Evolutionary conservation across 2,329 filamentous ascomycete genomes (phyloP), one percentile per base, ranked within the genome.

Genomic region (Hymenoscyphus fraxineus): DNA sequence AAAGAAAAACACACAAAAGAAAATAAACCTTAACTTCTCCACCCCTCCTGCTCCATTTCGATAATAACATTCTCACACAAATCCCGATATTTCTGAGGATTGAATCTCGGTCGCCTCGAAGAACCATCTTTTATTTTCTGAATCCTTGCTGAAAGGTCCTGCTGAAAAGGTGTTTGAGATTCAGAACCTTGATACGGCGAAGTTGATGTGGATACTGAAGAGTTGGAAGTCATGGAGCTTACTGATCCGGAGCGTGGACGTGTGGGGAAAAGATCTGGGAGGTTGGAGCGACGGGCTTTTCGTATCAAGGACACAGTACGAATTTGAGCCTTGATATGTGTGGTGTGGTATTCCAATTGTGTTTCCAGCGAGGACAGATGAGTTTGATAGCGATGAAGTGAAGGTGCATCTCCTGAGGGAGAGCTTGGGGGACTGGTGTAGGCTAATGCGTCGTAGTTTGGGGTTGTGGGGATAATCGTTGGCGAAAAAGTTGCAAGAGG

Each of bases 61-160:
- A 13, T 44, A 32, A 73, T 58, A 2, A 68, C 72, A 38, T 61
- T 68, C 59, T 73, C 69, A 56, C 72, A 72, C 32, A 75, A 63
- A n/a, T 60, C 47, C 51, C 66, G 59, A 65, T 73, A 74, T 41
- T 70, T 65, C 39, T 61, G 60, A 0, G 62, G 63, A 65, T 72
- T 66, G 59, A 73, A 74, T 5, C 73, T 62, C 56, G 69, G 64
- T 44, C 68, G 69, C 19, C 61, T 62, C 69, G 69, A 73, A 1
- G 70, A 69, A 2, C 27, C 35, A 32, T 66, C 68, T 58, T 62
- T 70, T 44, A 71, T 44, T 38, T 64, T 66, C 32, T 63, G 58
- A 31, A 72, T 70, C 12, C 70, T 19, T n/a, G 31, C 41, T 22
- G 35, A 47, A 16, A 47, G 60, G 13, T 47, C 47, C 9, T 19